Evolutionary conservation across 2,329 filamentous ascomycete genomes (phyloP).

Genomic region (Colletotrichum australisinense): DNA sequence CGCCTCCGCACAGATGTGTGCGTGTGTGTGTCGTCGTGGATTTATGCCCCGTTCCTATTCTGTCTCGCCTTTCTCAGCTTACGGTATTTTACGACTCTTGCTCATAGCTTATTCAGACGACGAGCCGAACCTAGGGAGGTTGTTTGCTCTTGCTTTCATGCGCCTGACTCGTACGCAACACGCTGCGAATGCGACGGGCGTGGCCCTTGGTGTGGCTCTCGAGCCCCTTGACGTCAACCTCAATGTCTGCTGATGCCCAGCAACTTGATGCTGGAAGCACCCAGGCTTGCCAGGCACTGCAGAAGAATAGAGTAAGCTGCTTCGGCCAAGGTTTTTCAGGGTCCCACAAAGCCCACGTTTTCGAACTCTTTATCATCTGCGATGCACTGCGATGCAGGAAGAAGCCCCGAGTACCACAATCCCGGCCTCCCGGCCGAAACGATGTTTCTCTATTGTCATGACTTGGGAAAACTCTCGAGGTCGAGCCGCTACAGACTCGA

Average conservation of each 20-base stretch:
- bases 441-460: neutral
- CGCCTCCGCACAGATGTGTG: conserved; percentile 25
- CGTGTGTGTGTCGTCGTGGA: neutral
- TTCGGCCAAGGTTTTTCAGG: conserved; percentile 18
- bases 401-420: neutral
- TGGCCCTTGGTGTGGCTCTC: conserved; percentile 4
- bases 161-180: conserved; percentile 5
- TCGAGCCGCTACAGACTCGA: neutral
- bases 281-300: neutral
- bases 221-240: conserved; percentile 9
- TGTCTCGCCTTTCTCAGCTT: neutral
- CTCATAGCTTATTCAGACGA: conserved; percentile 29
- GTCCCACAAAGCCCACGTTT: conserved; percentile 5
- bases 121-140: neutral
- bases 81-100: neutral
- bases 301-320: neutral
- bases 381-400: conserved; percentile 4
- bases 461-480: neutral
- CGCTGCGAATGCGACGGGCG: conserved; percentile 1
- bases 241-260: conserved; percentile 14
- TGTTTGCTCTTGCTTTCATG: conserved; percentile 19
- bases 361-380: neutral
- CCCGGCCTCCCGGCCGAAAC: conserved; percentile 13
- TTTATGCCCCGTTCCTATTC: conserved; percentile 4
- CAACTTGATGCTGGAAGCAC: neutral